Base-by-base conservation (phyloP, 2,329 filamentous ascomycete genomes). In the Diaporthe sp. region DNA sequence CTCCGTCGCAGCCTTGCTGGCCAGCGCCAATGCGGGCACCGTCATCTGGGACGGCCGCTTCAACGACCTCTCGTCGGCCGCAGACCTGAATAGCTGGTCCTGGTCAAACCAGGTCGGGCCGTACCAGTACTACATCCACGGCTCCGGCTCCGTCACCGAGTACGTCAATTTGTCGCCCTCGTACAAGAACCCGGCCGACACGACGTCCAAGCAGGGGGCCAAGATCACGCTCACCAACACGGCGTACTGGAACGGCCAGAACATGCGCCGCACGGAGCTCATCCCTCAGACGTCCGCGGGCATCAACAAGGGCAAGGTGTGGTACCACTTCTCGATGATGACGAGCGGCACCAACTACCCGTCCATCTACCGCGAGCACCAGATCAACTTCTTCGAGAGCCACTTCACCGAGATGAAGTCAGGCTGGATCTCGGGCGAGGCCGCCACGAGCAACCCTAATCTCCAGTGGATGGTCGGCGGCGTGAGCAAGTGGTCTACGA, bases 81-180 rank as follows among this genome's bases (percentile, higher is more conserved):
- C 85, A 3, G 90, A 92, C 80, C 85, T 93, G 39, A 84, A 86
- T 78, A 87, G 87, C 53, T 93, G 92, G 92, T 91, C 88, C 5
- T 94, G 89, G 88, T 86, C 86, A n/a, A 93, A 91, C 81, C 89
- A 92, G 82, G 90, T 93, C 78, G 91, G 91, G 35, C 88, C 91
- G 0, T 94, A 93, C 83, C 92, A 94, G 82, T 94, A 93, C 86
- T 94, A 94, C 84, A 94, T 94, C 80, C 93, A 94, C 84, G 93
- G 93, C 47, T 84, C 85, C 7, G 88, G 86, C 12, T 69, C 83
- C 0, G 86, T 90, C 12, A 86, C 86, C 30, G 84, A 88, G 78
- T 94, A 94, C 82, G 87, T 94, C 77, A 90, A 90, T 78, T 85
- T 94, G 1, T 88, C 87, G 2, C 82, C 90, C 0, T 82, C 83